Evolutionary conservation across 371 early-diverging fungal species (phyloP), one percentile per base, ranked within the genome.

Genomic region (Neoconidiobolus thromboides): DNA sequence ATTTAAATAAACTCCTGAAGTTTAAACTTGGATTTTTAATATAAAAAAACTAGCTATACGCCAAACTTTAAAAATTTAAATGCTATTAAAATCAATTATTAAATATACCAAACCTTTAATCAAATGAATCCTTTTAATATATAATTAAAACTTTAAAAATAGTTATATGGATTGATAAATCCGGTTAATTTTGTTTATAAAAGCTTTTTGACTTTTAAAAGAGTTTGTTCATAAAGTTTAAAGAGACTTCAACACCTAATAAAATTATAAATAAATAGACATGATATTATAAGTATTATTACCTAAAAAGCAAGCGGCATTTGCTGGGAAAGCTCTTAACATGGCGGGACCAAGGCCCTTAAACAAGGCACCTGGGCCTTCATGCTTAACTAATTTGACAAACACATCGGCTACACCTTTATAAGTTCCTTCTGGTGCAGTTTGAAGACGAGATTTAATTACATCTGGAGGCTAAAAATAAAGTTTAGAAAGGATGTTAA

Each of bases 281-380:
- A 9, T 26, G 26, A 26, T 26, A 26, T 26, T 26, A 2, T 46
- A 10, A 38, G 43, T 58, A 9, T 6, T 10, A 36, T 26, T 61
- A 60, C 66, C 66, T 26, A 66, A 41, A 53, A 66, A 66, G 43
- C 61, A 51, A 4, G 87, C 90, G 58, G 88, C 88, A 64, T 91
- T 92, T 63, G 93, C 91, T 1, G 96, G 95, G 89, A 95, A 89
- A 41, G 95, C 91, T 66, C 93, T 80, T 41, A 93, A 72, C 83
- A 94, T 84, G 48, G 92, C 93, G 14, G 97, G 94, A n/a, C 92
- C 93, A 43, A 94, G 75, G 63, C 96, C 97, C 72, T 87, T 88
- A 82, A 96, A 96, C 55, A 97, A 74, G 12, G 96, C 96, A 55
- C 73, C 65, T 6, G 93, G 82, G 39, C 97, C 96, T 72, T 96